Percentiles rank a stretch among this genome's conserved stretches.
Evolutionary conservation across 768 basidiomycete species (phyloP).

Genomic region (Amanita exitialis): DNA sequence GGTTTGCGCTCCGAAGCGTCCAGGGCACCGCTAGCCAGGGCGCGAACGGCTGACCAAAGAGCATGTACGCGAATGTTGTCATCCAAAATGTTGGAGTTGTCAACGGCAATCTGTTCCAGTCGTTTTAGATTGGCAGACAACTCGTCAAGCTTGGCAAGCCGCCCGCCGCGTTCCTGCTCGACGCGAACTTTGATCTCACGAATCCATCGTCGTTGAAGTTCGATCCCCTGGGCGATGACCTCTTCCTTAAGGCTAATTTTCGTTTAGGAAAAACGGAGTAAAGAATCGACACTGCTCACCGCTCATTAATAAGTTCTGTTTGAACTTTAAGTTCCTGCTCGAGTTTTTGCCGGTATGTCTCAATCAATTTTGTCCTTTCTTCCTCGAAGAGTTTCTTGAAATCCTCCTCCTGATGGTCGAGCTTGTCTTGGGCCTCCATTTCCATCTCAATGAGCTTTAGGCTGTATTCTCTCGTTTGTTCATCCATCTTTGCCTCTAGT

Average conservation of each 20-base stretch:
- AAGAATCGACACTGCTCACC: constrained; percentile 37
- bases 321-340: constrained; percentile 80
- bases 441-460: constrained; percentile 73
- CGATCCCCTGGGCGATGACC: constrained; percentile 93
- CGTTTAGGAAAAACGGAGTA: not conserved
- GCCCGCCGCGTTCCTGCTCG: constrained; percentile 92
- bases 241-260: constrained; percentile 75
- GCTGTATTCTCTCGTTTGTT: constrained; percentile 79
- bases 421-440: constrained; percentile 77
- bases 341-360: constrained; percentile 78
- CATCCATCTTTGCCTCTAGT: constrained; percentile 58
- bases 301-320: constrained; percentile 89
- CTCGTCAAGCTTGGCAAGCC: constrained; percentile 90
- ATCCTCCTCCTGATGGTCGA: constrained; percentile 78
- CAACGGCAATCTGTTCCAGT: constrained; percentile 82
- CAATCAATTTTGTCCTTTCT: constrained; percentile 62
- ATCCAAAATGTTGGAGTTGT: constrained; percentile 85
- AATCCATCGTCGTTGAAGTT: constrained; percentile 94
- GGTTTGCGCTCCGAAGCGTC: constrained; percentile 61
- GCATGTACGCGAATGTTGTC: constrained; percentile 89
- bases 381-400: constrained; percentile 75
- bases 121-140: constrained; percentile 85
- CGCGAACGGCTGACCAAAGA: constrained; percentile 88
- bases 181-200: constrained; percentile 93
- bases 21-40: constrained; percentile 56